These are phyloP conservation scores for Corymbia citriodora DNA, from an alignment of 441 rosid species.

Conservation along the genomic window DNA sequence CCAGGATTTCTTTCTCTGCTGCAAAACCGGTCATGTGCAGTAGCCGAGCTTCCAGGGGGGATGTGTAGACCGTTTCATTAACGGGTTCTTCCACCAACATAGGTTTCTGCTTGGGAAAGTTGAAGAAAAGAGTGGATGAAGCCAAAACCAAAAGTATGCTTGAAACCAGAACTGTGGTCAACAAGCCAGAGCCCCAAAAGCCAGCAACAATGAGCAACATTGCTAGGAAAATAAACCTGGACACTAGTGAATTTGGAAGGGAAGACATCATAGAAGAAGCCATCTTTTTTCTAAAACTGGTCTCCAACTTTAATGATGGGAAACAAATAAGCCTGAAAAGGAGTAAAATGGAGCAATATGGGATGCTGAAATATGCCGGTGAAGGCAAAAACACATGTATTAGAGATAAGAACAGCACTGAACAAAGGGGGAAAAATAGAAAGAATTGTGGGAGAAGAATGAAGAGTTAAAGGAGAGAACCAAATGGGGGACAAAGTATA, in stretches of 20 bases:
- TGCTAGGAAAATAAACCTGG: conserved; percentile 30
- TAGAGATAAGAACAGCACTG: not conserved
- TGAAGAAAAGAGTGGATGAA: conserved; percentile 30
- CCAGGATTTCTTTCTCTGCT: not conserved
- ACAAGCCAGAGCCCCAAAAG: conserved; percentile 29
- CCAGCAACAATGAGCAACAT: conserved; percentile 23
- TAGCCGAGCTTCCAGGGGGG: not conserved
- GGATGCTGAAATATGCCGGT: not conserved
- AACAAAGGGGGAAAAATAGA: not conserved
- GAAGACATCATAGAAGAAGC: conserved; percentile 24
- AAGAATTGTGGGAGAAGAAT: not conserved
- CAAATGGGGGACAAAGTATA: not conserved
- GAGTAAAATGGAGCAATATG: not conserved
- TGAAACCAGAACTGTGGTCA: conserved; percentile 26
- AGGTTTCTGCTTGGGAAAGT: conserved; percentile 24
- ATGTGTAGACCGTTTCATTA: not conserved
- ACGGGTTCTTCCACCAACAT: not conserved
- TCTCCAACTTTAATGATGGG: conserved; percentile 24
- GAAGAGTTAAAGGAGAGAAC: not conserved
- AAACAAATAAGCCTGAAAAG: not conserved
- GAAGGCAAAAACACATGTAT: not conserved
- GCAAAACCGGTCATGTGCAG: not conserved
- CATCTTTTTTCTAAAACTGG: conserved; percentile 16
- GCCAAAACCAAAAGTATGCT: conserved; percentile 19
- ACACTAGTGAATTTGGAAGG: conserved; percentile 22